Conservation (phyloP, 1,284 basidiomycete genomes). For the Naganishia albida region DNA sequence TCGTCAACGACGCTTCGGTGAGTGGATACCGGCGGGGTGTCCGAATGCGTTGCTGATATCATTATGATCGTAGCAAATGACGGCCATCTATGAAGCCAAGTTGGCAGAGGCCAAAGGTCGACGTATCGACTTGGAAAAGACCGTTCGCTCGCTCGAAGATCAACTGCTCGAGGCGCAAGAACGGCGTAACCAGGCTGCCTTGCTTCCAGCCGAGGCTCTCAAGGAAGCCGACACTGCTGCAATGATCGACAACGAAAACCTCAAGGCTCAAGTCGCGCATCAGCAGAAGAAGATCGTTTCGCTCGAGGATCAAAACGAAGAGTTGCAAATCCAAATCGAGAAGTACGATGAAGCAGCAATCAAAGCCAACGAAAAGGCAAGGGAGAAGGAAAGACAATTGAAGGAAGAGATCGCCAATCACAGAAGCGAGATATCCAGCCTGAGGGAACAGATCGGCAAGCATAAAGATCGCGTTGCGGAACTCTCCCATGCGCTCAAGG, state of each 20-base stretch:
- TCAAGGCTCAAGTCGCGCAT: slow-evolving; percentile 83
- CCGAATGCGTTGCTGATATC: neutral
- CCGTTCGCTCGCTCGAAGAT: slow-evolving; percentile 50
- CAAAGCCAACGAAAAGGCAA: slow-evolving; percentile 68
- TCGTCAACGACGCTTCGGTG: slow-evolving; percentile 25
- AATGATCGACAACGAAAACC: slow-evolving; percentile 89
- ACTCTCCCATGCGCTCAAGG: slow-evolving; percentile 81
- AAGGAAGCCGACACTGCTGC: slow-evolving; percentile 62
- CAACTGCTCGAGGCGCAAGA: slow-evolving; percentile 40
- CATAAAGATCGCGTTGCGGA: slow-evolving; percentile 71
- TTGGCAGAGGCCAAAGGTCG: slow-evolving; percentile 36
- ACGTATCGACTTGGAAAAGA: slow-evolving; percentile 62
- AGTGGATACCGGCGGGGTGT: neutral
- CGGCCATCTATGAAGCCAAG: slow-evolving; percentile 35
- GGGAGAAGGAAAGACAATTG: slow-evolving; percentile 74
- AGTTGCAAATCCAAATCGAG: slow-evolving; percentile 69
- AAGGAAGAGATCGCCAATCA: slow-evolving; percentile 67
- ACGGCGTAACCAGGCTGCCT: slow-evolving; percentile 20
- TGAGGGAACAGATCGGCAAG: slow-evolving; percentile 64
- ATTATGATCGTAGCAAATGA: slow-evolving; percentile 20
- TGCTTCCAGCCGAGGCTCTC: slow-evolving; percentile 16
- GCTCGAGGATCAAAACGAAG: slow-evolving; percentile 84
- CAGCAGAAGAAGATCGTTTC: slow-evolving; percentile 72
- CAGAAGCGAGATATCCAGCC: slow-evolving; percentile 64
- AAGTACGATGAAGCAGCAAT: slow-evolving; percentile 68